These are phyloP conservation scores for Ascocoryne sarcoides DNA, from an alignment of 2,329 filamentous ascomycete genomes.

Conservation along the genomic window DNA sequence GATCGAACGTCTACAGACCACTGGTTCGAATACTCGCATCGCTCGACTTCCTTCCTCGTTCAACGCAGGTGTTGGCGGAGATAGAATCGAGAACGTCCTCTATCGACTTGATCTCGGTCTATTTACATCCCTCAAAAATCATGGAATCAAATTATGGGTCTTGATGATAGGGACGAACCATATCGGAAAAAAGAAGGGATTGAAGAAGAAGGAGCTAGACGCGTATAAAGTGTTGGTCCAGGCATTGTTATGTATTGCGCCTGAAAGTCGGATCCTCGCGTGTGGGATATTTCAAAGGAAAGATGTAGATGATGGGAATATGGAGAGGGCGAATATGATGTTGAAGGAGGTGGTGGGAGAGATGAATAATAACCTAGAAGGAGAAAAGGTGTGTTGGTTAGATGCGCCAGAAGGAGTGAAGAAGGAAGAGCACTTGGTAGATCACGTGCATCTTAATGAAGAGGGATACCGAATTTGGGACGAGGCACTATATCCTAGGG, in stretches of 20 bases:
- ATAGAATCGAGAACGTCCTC: constrained; percentile 9
- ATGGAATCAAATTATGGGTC: constrained; percentile 1
- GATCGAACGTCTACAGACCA: constrained; percentile 9
- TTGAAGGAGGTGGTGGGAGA: constrained; percentile 1
- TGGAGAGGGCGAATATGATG: constrained; percentile 6
- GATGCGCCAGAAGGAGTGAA: constrained; percentile 4
- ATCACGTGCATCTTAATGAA: constrained; percentile 14
- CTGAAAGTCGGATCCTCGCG: constrained; percentile 3
- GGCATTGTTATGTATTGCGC: constrained; percentile 2
- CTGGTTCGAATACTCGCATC: constrained; percentile 2
- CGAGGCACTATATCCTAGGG: too few relatives aligned
- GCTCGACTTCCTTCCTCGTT: constrained; percentile 3
- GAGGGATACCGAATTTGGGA: constrained; percentile 13
- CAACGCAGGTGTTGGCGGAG: constrained; percentile 11
- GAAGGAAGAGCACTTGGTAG: constrained; percentile 3
- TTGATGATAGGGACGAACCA: too few relatives aligned
- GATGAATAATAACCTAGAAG: constrained; percentile 1
- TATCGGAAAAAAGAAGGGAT: too few relatives aligned
- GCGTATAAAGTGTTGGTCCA: constrained; percentile 6
- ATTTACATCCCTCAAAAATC: too few relatives aligned
- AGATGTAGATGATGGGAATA: constrained; percentile 3
- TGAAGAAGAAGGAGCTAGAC: too few relatives aligned
- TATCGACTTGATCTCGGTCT: constrained; percentile 7
- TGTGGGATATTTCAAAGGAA: constrained; percentile 9
- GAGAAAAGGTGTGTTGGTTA: constrained; percentile 5